These are phyloP conservation scores for Aurinia saxatilis DNA, from an alignment of 345 rosid species.

Conservation along the genomic window DNA sequence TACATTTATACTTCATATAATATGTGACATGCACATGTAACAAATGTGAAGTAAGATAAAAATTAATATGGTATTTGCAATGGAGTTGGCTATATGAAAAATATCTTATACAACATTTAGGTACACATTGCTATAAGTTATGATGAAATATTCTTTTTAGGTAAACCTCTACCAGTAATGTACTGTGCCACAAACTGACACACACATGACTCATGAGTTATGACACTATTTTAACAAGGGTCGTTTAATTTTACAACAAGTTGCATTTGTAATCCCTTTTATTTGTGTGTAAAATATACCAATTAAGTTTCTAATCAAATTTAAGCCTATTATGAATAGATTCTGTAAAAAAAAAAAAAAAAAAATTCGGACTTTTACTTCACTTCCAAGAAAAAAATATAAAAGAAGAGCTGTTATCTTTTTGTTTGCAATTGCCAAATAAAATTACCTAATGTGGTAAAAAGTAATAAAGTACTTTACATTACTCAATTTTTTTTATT, in stretches of 20 bases:
- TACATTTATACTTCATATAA: not conserved
- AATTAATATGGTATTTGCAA: not conserved
- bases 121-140: not conserved
- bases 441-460: not conserved
- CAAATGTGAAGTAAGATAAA: not conserved
- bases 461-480: not conserved
- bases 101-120: not conserved
- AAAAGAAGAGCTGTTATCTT: not conserved
- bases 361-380: too few relatives aligned
- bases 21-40: conserved; percentile 16
- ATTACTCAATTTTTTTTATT: not conserved
- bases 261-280: too few relatives aligned
- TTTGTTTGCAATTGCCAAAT: not conserved
- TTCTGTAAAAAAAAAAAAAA: too few relatives aligned
- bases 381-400: too few relatives aligned
- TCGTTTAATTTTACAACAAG: too few relatives aligned
- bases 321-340: too few relatives aligned
- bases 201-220: too few relatives aligned
- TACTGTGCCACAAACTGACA: not conserved
- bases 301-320: too few relatives aligned
- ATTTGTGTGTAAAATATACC: too few relatives aligned
- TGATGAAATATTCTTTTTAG: not conserved
- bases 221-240: not conserved
- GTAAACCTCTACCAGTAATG: not conserved
- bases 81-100: not conserved